These are phyloP conservation scores for Aspergillus sp. DNA, from an alignment of 2,329 filamentous ascomycete genomes.

Conservation along the genomic window DNA sequence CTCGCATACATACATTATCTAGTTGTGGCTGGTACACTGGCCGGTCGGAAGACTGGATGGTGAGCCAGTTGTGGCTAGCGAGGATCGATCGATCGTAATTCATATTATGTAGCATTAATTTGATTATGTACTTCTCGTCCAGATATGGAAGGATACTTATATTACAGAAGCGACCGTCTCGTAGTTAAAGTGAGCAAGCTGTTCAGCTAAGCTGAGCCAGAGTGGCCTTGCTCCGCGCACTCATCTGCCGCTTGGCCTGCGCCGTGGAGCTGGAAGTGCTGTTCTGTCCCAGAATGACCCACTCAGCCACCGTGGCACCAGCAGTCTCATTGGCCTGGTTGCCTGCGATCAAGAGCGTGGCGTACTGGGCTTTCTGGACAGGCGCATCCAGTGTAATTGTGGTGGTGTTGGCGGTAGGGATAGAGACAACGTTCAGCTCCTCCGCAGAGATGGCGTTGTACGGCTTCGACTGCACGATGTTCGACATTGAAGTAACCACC, in stretches of 20 bases:
- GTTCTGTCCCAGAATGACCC: slow-evolving; percentile 43
- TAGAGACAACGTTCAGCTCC: slow-evolving; percentile 36
- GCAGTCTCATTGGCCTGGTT: slow-evolving; percentile 45
- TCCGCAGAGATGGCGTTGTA: slow-evolving; percentile 32
- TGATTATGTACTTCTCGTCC: neutral
- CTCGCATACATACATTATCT: neutral
- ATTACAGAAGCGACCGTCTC: neutral
- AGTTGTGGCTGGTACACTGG: neutral
- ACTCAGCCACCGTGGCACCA: slow-evolving; percentile 52
- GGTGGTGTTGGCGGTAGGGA: slow-evolving; percentile 47
- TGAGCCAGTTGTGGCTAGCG: neutral
- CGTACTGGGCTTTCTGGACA: slow-evolving; percentile 42
- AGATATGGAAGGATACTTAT: neutral
- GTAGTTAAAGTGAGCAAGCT: neutral
- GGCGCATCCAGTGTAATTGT: slow-evolving; percentile 37
- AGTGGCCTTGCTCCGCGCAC: slow-evolving; percentile 1
- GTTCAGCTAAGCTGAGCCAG: neutral
- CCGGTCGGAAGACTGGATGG: neutral
- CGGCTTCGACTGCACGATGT: slow-evolving; percentile 41
- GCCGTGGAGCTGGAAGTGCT: neutral
- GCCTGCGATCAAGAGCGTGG: slow-evolving; percentile 48
- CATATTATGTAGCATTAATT: neutral
- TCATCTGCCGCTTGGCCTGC: neutral
- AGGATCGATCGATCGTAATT: neutral
- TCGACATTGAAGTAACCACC: slow-evolving; percentile 29